Conservation (phyloP, 225 moss, liverwort and hornwort species). For the Anthoceros angustus region DNA sequence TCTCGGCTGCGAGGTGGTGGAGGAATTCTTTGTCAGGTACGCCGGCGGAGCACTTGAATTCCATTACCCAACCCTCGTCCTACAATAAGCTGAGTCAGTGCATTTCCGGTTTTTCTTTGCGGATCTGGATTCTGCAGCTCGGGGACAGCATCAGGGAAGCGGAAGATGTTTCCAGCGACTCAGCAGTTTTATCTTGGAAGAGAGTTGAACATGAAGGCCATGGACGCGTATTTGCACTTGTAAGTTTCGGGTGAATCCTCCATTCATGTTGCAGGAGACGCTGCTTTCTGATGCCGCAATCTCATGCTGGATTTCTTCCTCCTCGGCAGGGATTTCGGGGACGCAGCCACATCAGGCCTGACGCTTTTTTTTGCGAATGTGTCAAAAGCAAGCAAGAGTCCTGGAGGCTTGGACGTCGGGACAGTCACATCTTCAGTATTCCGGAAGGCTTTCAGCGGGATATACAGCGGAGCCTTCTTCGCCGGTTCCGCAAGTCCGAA, state of each 20-base stretch:
- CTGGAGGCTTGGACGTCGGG: neutral
- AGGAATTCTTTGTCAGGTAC: neutral
- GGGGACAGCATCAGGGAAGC: neutral
- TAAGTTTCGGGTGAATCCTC: too few relatives aligned
- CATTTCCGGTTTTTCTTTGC: too few relatives aligned
- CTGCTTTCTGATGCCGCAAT: too few relatives aligned
- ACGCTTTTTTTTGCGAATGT: neutral
- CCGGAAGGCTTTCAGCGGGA: too few relatives aligned
- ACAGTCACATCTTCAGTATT: neutral
- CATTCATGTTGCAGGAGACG: too few relatives aligned
- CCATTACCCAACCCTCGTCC: neutral
- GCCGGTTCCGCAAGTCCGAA: conserved; percentile 19
- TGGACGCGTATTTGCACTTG: too few relatives aligned
- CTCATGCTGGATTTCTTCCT: neutral
- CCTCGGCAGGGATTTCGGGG: neutral
- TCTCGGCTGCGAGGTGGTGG: neutral
- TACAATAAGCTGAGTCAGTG: neutral
- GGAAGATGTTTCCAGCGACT: neutral
- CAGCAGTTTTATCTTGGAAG: neutral
- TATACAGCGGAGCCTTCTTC: too few relatives aligned
- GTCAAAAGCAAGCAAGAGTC: neutral
- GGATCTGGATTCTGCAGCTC: neutral
- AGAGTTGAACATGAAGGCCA: too few relatives aligned
- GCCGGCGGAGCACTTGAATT: too few relatives aligned
- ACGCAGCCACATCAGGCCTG: neutral